A percentile compares a stretch with the other conserved stretches of the same genome.
Conservation (phyloP, 768 basidiomycete species). For the Boletales sp. region DNA sequence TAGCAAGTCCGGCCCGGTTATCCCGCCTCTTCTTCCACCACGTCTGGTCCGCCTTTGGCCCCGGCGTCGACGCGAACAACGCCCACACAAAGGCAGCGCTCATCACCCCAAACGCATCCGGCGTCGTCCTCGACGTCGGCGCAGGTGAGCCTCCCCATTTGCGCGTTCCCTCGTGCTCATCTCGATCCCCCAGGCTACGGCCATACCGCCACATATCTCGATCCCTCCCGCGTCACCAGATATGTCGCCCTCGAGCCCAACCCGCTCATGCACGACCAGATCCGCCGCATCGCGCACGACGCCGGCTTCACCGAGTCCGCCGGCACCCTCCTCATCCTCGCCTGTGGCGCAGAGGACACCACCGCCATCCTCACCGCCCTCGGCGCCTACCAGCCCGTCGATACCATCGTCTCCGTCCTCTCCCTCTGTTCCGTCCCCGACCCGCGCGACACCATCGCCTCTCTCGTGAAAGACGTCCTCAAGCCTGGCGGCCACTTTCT, state of each 20-base stretch:
- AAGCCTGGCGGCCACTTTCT: constrained; percentile 63
- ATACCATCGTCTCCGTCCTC: constrained; percentile 64
- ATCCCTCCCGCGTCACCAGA: constrained; percentile 48
- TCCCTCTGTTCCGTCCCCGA: constrained; percentile 63
- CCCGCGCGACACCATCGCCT: constrained; percentile 45
- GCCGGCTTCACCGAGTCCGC: constrained; percentile 52
- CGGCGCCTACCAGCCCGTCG: constrained; percentile 37
- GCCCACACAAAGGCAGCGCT: constrained; percentile 42
- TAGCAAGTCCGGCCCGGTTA: constrained; percentile 42
- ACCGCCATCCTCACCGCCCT: constrained; percentile 42
- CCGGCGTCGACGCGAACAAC: constrained; percentile 42
- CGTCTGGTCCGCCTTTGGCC: constrained; percentile 52
- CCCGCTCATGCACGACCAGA: constrained; percentile 52
- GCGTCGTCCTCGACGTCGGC: constrained; percentile 64
- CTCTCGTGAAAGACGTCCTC: constrained; percentile 49
- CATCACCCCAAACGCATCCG: constrained; percentile 52
- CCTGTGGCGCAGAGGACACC: constrained; percentile 62
- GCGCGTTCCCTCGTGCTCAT: not conserved
- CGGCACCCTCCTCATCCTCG: constrained; percentile 54
- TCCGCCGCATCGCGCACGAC: constrained; percentile 45
- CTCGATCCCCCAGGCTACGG: constrained; percentile 51
- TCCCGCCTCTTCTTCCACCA: constrained; percentile 56
- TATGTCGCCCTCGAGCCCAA: constrained; percentile 79
- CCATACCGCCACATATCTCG: constrained; percentile 60
- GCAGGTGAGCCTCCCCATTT: constrained; percentile 43